These are phyloP conservation scores for Discostella pseudostelligera DNA, from an alignment of 108 stramenopile species.

Conservation along the genomic window DNA sequence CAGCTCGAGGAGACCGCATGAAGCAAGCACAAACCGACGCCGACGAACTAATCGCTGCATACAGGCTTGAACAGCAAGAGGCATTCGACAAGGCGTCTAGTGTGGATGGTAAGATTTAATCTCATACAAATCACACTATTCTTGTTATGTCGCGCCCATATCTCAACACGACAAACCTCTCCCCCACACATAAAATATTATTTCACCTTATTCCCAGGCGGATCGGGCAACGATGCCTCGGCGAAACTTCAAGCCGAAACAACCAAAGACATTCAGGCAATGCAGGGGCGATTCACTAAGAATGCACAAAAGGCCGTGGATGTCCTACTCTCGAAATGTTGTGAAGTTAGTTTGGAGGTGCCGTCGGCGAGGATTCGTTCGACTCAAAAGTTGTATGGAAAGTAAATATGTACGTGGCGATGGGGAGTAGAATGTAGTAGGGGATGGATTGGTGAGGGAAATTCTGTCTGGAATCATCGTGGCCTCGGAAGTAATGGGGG, in stretches of 20 bases:
- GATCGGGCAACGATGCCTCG: slow-evolving; percentile 69
- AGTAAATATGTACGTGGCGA: slow-evolving; percentile 3
- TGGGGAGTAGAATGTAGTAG: neutral
- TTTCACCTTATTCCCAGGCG: slow-evolving; percentile 63
- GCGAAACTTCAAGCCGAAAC: slow-evolving; percentile 86
- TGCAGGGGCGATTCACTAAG: slow-evolving; percentile 80
- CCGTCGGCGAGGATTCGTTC: slow-evolving; percentile 87
- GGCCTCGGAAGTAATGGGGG: neutral
- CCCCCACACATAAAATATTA: too few species aligned
- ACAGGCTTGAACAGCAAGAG: slow-evolving; percentile 88
- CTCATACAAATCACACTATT: slow-evolving; percentile 1
- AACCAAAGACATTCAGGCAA: slow-evolving; percentile 66
- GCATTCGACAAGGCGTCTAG: slow-evolving; percentile 87
- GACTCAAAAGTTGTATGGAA: slow-evolving; percentile 83
- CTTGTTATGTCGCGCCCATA: too few species aligned
- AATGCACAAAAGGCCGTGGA: slow-evolving; percentile 91
- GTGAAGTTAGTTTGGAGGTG: slow-evolving; percentile 90
- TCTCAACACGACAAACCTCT: too few species aligned
- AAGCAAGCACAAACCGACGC: slow-evolving; percentile 91
- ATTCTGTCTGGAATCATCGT: neutral
- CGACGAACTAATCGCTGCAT: slow-evolving; percentile 78
- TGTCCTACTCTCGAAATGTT: slow-evolving; percentile 90
- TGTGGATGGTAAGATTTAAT: slow-evolving; percentile 38
- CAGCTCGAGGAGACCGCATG: slow-evolving; percentile 92
- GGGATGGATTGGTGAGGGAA: neutral